Base-by-base conservation (phyloP, 352 stramenopile species). In the Phytophthora cryptogea region DNA sequence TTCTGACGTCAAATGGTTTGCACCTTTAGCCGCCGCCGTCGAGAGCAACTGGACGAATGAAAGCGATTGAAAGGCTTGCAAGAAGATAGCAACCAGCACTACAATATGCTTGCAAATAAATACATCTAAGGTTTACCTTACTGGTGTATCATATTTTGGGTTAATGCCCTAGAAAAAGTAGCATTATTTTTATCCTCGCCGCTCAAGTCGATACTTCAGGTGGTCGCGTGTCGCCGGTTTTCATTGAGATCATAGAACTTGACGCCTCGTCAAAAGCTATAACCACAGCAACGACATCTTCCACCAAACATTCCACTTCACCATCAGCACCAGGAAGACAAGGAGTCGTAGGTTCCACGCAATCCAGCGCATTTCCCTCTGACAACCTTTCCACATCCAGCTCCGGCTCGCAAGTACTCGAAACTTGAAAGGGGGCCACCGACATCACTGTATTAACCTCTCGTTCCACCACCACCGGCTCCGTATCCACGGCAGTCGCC, bases 11-110 rank as follows among this genome's bases (percentile, higher is more conserved):
- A 33, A 44, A 14, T 42, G 14, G 39, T 30, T 37, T 62, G 9
- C 44, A 5, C 27, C 30, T 49, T 30, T 23, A 74, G 62, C 20
- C 59, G 66, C 0, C 66, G 66, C 13, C 66, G 66, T 36, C 49
- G 55, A 27, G 61, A 74, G 28, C 42, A 60, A 57, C 20, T 59
- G 31, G 59, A 63, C 27, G 65, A 73, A 9, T 73, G 33, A 59
- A 41, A 39, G 9, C 23, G 20, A 23, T n/a, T 20, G 8, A 20
- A 32, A 59, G 31, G 17, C 36, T 41, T 41, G 36, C 14, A 46
- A n/a, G 40, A 14, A 4, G 4, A 31, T n/a, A 23, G 13, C 1
- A 37, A 30, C 14, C n/a, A 6, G 9, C 36, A 28, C 33, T 45
- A 32, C 53, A 40, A 44, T 16, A 28, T 37, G n/a, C 36, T 16